Evolutionary conservation across 2,329 filamentous ascomycete genomes (phyloP).

Genomic region (Fusarium sp.): DNA sequence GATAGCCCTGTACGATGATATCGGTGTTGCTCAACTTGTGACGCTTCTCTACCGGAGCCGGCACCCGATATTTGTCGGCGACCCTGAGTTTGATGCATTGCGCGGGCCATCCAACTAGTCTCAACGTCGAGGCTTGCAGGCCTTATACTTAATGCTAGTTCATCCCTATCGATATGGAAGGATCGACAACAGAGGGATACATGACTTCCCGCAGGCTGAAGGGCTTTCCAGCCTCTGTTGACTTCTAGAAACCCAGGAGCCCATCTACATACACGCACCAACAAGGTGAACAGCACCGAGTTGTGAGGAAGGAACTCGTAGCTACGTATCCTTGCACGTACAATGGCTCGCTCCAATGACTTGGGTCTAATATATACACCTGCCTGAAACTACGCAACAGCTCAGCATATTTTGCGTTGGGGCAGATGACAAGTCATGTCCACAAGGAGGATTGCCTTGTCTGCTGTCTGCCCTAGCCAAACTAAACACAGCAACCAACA

Average conservation of each 20-base stretch:
- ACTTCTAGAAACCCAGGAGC: conserved; percentile 24
- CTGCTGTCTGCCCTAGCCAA: conserved; percentile 18
- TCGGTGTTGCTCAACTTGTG: conserved; percentile 32
- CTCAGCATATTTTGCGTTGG: background rate
- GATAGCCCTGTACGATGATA: conserved; percentile 34
- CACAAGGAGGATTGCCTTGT: conserved; percentile 29
- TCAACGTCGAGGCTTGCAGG: conserved; percentile 1
- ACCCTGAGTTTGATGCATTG: background rate
- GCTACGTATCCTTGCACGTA: background rate
- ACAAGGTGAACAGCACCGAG: background rate
- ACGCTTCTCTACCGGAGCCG: conserved; percentile 1
- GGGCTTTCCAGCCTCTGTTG: conserved; percentile 16
- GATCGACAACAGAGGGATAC: conserved; percentile 16
- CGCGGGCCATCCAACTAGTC: background rate
- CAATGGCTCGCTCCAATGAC: background rate
- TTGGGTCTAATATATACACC: background rate
- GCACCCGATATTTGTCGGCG: conserved; percentile 20
- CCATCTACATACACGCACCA: background rate
- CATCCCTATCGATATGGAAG: conserved; percentile 27
- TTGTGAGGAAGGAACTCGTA: background rate
- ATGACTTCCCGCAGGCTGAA: conserved; percentile 25
- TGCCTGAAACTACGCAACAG: background rate
- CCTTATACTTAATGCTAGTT: conserved; percentile 15
- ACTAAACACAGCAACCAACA: conserved; percentile 35
- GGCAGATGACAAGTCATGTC: conserved; percentile 39